phyloP scores from a whole-genome alignment of 345 rosid species.

The Aquilaria yunnanensis region DNA sequence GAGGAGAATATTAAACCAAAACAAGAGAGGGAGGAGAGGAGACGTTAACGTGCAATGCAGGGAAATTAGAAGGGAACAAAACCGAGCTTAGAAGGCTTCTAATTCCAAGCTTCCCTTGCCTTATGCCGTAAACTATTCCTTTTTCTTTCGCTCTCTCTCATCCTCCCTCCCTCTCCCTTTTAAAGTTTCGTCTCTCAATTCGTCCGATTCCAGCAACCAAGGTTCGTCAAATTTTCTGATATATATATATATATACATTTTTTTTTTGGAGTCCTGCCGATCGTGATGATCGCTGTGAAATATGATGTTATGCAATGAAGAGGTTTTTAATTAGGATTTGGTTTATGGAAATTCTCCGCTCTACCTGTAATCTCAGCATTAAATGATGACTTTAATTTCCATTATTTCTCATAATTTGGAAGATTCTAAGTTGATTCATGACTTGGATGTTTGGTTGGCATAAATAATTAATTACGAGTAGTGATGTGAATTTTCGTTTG shows the following conservation, averaged over 20 bases:
- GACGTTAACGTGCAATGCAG: conserved; percentile 59
- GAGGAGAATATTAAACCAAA: neutral
- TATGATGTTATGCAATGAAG: neutral
- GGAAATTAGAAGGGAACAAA: conserved; percentile 29
- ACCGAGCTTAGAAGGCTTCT: conserved; percentile 41
- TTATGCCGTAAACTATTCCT: conserved; percentile 50
- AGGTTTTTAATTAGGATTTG: neutral
- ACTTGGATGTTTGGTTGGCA: no score
- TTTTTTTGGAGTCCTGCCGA: neutral
- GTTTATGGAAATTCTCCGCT: neutral
- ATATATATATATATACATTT: neutral
- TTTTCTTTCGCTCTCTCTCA: conserved; percentile 12
- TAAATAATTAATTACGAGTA: no score
- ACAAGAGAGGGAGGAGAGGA: conserved; percentile 7
- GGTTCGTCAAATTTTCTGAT: neutral
- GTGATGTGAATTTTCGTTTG: no score
- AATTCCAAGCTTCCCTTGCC: conserved; percentile 37
- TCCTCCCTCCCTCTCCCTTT: neutral
- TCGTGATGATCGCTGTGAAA: conserved; percentile 13
- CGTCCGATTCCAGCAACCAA: neutral
- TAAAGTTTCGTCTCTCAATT: neutral
- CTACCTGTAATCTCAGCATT: conserved; percentile 5
- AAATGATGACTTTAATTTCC: conserved; percentile 11
- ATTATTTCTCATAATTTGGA: conserved; percentile 1
- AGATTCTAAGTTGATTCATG: conserved; percentile 9